These are phyloP conservation scores for Entomophthora muscae DNA, from an alignment of 371 early-diverging fungal genomes.

Conservation along the genomic window DNA sequence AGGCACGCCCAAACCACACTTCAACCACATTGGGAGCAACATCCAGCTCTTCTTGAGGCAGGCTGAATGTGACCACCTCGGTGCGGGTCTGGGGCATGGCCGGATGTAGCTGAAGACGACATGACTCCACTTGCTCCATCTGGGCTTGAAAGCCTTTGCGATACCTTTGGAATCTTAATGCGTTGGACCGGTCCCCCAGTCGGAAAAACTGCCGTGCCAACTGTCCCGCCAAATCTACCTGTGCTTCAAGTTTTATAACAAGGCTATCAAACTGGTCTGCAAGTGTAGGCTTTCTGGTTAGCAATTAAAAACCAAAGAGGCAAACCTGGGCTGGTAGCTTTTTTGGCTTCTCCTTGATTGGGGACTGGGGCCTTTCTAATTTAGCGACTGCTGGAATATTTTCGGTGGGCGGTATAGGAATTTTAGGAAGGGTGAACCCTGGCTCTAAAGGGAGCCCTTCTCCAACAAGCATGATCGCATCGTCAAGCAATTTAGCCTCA, in stretches of 20 bases:
- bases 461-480: neutral
- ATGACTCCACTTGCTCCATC: neutral
- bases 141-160: constrained; percentile 1
- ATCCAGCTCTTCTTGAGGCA: neutral
- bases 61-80: neutral
- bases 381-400: no score
- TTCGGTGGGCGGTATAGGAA: neutral
- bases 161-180: constrained; percentile 4
- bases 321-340: no score
- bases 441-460: neutral
- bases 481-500: neutral
- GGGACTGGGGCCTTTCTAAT: no score
- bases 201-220: neutral
- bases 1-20: neutral
- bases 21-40: neutral
- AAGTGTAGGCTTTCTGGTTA: neutral
- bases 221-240: neutral
- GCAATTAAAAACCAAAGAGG: no score
- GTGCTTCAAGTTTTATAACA: neutral
- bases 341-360: no score
- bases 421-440: neutral
- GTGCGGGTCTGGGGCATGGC: neutral
- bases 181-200: neutral
- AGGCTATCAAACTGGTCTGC: neutral
- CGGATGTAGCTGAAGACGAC: neutral